Evolutionary conservation across 73 alveolate species (phyloP), one percentile per base, ranked within the genome.

Genomic region (Uronychia setigera): DNA sequence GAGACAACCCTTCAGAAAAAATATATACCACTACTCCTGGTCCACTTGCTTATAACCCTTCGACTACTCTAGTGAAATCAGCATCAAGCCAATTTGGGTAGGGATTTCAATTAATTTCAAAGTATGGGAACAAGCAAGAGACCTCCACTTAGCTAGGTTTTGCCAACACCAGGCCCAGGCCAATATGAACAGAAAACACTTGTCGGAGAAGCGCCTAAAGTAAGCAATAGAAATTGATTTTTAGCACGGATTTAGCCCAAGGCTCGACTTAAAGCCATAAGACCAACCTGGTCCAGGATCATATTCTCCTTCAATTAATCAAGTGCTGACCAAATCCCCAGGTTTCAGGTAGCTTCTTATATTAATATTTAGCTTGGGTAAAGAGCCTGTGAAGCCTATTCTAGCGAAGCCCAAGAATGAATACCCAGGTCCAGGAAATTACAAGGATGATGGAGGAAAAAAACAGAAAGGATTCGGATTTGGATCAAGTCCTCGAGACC

Each of bases 201-300:
- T 5, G 19, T 46, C 19, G n/a, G 19, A 46, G 67, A 46, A 46
- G 67, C n/a, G 5, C 67, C 67, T 19, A 46, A 46, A 19, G 67
- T 46, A 46, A 11, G 19, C 67, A 11, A 11, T n/a, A n/a, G n/a
- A n/a, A 19, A 46, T 19, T 19, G 5, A 19, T 11, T 46, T 19
- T 11, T 19, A 46, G 67, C 19, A 46, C 67, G 67, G 67, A 46
- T 19, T 80, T n/a, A 34, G 79, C 28, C 78, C 78, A 35, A 80
- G 58, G 57, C 26, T 60, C 30, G 32, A 35, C 29, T 25, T 80
- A 34, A 9, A n/a, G 35, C 46, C 58, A 0, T 28, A 80, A 57
- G 81, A 81, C 1, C 59, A 74, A 1, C 88, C 88, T 29, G 88
- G 88, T 29, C 88, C 88, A 14, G 79, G 81, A 25, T 25, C 88